Conservation (phyloP, 1,284 basidiomycete species). For the Melampsora larici-populina region DNA sequence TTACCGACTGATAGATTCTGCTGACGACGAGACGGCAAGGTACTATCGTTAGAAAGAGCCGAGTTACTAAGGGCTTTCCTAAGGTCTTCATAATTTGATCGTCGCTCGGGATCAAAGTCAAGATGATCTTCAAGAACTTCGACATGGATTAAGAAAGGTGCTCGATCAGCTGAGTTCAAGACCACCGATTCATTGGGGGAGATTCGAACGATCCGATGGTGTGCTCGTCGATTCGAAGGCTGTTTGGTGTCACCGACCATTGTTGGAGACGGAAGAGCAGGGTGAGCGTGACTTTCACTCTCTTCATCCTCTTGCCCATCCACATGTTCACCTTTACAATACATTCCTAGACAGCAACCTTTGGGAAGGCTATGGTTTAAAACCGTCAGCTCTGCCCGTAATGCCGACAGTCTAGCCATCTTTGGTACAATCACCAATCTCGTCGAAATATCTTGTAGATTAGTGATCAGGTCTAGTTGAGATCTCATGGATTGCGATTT, state of each 20-base stretch:
- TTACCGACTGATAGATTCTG: too few species aligned
- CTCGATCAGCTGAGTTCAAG: slow-evolving; percentile 93
- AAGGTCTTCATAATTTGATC: slow-evolving; percentile 63
- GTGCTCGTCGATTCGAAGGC: slow-evolving; percentile 57
- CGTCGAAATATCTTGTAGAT: slow-evolving; percentile 88
- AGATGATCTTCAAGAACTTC: slow-evolving; percentile 89
- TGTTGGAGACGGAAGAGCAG: background rate
- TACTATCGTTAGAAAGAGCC: slow-evolving; percentile 42
- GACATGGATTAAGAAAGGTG: slow-evolving; percentile 87
- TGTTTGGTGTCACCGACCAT: background rate
- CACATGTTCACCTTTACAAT: slow-evolving; percentile 33
- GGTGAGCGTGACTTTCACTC: background rate
- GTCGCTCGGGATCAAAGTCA: slow-evolving; percentile 82
- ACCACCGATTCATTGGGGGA: slow-evolving; percentile 97
- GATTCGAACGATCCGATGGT: slow-evolving; percentile 94
- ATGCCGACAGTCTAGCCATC: slow-evolving; percentile 86
- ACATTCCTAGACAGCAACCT: slow-evolving; percentile 43
- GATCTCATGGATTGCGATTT: slow-evolving; percentile 59
- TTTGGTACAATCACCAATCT: slow-evolving; percentile 86
- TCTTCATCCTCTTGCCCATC: slow-evolving; percentile 18
- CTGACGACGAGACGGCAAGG: too few species aligned
- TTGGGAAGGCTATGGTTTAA: slow-evolving; percentile 88
- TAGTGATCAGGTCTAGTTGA: slow-evolving; percentile 84
- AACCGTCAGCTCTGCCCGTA: slow-evolving; percentile 90
- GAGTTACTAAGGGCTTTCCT: slow-evolving; percentile 48